A percentile compares a stretch with the other conserved stretches of the same genome.
Conservation (phyloP, 345 rosid genomes). For the Mallotus nudiflorus region DNA sequence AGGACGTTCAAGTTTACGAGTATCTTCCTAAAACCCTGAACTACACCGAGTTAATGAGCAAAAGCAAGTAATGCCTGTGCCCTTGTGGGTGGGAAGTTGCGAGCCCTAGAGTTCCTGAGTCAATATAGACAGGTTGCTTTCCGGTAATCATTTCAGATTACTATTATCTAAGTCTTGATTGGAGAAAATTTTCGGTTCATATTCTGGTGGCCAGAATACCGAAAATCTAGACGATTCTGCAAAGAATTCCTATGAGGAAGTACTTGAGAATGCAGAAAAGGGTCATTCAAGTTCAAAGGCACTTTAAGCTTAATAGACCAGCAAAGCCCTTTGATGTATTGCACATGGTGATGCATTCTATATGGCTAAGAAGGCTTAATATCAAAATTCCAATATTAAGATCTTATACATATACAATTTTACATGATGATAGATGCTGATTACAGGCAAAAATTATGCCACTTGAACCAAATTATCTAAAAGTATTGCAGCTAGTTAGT, state of each 20-base stretch:
- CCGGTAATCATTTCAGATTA: constrained; percentile 53
- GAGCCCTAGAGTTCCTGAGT: constrained; percentile 56
- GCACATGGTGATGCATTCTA: constrained; percentile 66
- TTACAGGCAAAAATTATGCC: background rate
- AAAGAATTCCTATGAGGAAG: constrained; percentile 26
- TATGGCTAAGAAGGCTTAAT: constrained; percentile 70
- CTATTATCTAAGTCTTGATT: constrained; percentile 52
- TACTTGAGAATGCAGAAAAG: constrained; percentile 43
- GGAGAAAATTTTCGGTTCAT: constrained; percentile 48
- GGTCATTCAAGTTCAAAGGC: constrained; percentile 46
- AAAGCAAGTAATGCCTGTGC: constrained; percentile 54
- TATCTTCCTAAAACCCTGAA: constrained; percentile 37
- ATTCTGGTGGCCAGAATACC: constrained; percentile 41
- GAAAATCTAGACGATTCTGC: constrained; percentile 48
- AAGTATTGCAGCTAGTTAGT: too few species aligned
- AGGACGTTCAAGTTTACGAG: constrained; percentile 50
- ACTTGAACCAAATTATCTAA: too few species aligned
- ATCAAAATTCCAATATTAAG: constrained; percentile 31
- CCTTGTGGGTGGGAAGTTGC: constrained; percentile 76
- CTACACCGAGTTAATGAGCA: constrained; percentile 47
- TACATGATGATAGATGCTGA: too few species aligned
- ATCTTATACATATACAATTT: too few species aligned
- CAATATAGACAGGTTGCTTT: constrained; percentile 54
- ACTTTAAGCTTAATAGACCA: constrained; percentile 56
- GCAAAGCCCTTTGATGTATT: constrained; percentile 59